phyloP scores from a whole-genome alignment of 2,329 filamentous ascomycete genomes.

The Aschersonia sp. region DNA sequence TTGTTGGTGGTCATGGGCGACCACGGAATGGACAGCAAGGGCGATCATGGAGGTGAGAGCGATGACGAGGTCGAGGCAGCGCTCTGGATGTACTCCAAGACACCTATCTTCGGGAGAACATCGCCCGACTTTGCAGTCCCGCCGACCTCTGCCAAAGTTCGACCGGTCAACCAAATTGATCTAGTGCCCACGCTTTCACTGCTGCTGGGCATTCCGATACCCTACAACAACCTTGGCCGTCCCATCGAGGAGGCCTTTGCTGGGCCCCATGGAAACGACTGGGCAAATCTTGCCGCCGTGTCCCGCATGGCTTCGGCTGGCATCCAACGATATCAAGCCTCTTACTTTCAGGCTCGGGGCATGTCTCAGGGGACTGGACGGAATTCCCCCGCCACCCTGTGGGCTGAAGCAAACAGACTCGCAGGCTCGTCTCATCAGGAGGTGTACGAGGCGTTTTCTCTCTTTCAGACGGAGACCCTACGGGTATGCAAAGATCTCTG shows the following conservation, averaged over 20 bases:
- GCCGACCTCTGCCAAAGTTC: conserved; percentile 59
- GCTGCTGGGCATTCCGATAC: conserved; percentile 80
- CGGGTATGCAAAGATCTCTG: conserved; percentile 70
- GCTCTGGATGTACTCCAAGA: conserved; percentile 96
- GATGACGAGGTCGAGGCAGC: conserved; percentile 92
- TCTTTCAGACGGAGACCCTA: conserved; percentile 69
- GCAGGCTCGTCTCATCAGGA: conserved; percentile 17
- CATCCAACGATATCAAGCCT: conserved; percentile 75
- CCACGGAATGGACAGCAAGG: conserved; percentile 95
- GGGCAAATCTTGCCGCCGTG: conserved; percentile 63
- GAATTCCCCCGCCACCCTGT: conserved; percentile 23
- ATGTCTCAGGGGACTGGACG: conserved; percentile 43
- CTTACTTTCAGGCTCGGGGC: conserved; percentile 63
- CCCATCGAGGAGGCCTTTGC: conserved; percentile 92
- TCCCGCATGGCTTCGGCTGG: conserved; percentile 69
- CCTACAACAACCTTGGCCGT: conserved; percentile 86
- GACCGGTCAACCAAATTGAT: conserved; percentile 76
- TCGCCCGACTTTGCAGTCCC: conserved; percentile 42
- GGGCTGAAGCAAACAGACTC: conserved; percentile 27
- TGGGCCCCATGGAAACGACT: conserved; percentile 52
- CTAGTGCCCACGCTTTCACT: conserved; percentile 84
- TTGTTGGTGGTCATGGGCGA: conserved; percentile 96
- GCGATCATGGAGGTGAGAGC: conserved; percentile 96
- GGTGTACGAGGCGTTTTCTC: conserved; percentile 44
- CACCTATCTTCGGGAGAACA: conserved; percentile 67